These are phyloP conservation scores for Saprolegnia parasitica DNA, from an alignment of 352 stramenopile species.

Conservation along the genomic window DNA sequence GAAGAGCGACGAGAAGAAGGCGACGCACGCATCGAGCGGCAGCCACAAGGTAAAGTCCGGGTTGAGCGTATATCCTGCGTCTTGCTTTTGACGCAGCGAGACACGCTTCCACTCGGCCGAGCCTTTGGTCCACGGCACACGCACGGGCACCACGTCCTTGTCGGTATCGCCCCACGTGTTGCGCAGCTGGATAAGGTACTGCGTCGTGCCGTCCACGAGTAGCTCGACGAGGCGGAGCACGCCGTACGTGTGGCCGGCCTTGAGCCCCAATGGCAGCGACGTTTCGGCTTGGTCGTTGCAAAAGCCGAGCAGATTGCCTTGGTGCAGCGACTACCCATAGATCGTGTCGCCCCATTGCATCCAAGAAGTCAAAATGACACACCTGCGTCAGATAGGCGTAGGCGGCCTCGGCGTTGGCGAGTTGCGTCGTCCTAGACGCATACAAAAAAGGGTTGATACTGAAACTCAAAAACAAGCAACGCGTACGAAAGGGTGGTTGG, in stretches of 20 bases:
- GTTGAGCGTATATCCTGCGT: constrained; percentile 72
- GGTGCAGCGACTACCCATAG: constrained; percentile 37
- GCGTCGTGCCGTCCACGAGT: constrained; percentile 47
- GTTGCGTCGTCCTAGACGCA: neutral
- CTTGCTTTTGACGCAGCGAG: constrained; percentile 66
- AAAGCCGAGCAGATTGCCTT: constrained; percentile 63
- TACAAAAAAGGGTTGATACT: too few relatives aligned
- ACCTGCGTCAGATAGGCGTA: constrained; percentile 6
- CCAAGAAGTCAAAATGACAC: neutral
- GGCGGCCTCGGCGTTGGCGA: neutral
- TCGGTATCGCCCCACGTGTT: constrained; percentile 73
- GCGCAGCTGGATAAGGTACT: constrained; percentile 65
- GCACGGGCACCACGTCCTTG: constrained; percentile 62
- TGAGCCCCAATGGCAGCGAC: constrained; percentile 57
- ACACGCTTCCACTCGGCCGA: constrained; percentile 69
- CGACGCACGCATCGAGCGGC: constrained; percentile 72
- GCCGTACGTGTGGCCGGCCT: constrained; percentile 66
- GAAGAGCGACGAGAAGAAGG: constrained; percentile 70
- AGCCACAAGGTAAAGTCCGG: constrained; percentile 81
- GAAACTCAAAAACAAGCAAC: neutral
- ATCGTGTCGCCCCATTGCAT: neutral
- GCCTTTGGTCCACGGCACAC: constrained; percentile 59
- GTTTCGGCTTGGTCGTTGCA: constrained; percentile 64
- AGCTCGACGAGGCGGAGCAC: constrained; percentile 73
- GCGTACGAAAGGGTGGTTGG: constrained; percentile 30